Conservation (phyloP, 2,329 filamentous ascomycete species). For the Alternaria consortialis region DNA sequence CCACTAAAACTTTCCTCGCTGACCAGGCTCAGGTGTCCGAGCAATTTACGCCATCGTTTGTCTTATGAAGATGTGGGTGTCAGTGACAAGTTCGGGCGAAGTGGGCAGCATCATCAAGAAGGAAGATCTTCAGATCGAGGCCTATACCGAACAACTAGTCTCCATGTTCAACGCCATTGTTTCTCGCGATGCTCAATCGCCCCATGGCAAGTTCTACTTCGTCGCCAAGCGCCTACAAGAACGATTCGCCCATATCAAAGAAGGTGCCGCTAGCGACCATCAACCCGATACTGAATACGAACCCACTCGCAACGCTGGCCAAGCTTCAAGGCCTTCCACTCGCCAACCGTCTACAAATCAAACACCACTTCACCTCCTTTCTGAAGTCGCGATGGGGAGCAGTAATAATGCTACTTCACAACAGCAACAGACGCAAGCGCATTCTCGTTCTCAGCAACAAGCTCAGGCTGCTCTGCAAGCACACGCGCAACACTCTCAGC, state of each 20-base stretch:
- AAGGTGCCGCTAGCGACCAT: constrained; percentile 50
- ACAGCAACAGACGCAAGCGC: constrained; percentile 24
- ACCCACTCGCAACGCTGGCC: constrained; percentile 25
- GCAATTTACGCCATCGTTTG: constrained; percentile 66
- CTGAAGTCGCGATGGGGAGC: constrained; percentile 53
- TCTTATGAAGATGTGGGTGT: constrained; percentile 68
- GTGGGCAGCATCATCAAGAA: constrained; percentile 60
- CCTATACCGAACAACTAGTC: constrained; percentile 58
- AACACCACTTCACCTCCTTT: constrained; percentile 51
- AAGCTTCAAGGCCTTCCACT: constrained; percentile 28
- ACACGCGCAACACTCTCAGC: constrained; percentile 33
- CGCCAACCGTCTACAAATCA: constrained; percentile 43
- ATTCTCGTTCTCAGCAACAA: constrained; percentile 33
- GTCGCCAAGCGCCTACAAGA: constrained; percentile 57
- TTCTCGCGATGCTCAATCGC: constrained; percentile 51
- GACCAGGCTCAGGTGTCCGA: constrained; percentile 55
- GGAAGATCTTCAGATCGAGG: constrained; percentile 58
- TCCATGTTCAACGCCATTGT: constrained; percentile 57
- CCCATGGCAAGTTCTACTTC: constrained; percentile 59
- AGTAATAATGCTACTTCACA: constrained; percentile 30
- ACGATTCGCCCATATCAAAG: constrained; percentile 56
- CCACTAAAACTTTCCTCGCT: constrained; percentile 21
- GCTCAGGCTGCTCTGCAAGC: constrained; percentile 37
- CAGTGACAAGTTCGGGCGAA: constrained; percentile 60
- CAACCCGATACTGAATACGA: constrained; percentile 35